Base-by-base conservation (phyloP, 2,329 filamentous ascomycete species). In the Zymoseptoria brevis region DNA sequence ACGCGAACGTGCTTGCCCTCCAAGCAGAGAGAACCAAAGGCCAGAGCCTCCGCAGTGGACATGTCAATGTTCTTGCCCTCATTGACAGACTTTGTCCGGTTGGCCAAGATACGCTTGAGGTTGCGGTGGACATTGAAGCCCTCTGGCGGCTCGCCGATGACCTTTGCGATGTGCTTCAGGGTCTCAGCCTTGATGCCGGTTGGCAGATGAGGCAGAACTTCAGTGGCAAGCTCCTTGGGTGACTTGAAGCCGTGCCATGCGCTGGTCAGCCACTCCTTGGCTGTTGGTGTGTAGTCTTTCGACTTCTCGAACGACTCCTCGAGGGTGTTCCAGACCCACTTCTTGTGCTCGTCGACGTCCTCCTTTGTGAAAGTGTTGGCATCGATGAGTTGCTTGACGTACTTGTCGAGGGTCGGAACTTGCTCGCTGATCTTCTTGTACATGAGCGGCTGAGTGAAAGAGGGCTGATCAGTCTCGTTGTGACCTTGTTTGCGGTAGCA, bases 161-260 rank as follows among this genome's bases (percentile, higher is more conserved):
- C 84, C 71, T 88, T 82, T 59, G 86, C 92, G 72, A 99, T 90
- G 75, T 91, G 86, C 75, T 90, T 84, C 62, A 97, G 77, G 13
- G 85, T 86, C 64, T 88, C 82, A 61, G 75, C 73, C 63, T 89
- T 86, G 51, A 97, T 87, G 54, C 86, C 89, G 48, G 94, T 99
- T 24, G 90, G 87, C 69, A 90, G 84, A 78, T 99, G 94, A 55
- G 93, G 92, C 55, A 99, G 81, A 52, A 97, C 86, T 79, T 99
- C 94, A 22, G 87, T 94, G 30, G 93, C 92, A 64, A 99, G 82
- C 77, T 99, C 94, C 81, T 96, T 97, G 70, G 94, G 94, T 30
- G 92, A 96, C 81, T 97, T 97, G 86, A 99, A 97, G 63, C 93
- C 93, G 79, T 99, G 96, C 94, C 94, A 99, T 58, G 94, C 93